Percentiles rank a stretch among this genome's conserved stretches.
phyloP scores from a whole-genome alignment of 164 flowering plant species.

The Protea cynaroides region DNA sequence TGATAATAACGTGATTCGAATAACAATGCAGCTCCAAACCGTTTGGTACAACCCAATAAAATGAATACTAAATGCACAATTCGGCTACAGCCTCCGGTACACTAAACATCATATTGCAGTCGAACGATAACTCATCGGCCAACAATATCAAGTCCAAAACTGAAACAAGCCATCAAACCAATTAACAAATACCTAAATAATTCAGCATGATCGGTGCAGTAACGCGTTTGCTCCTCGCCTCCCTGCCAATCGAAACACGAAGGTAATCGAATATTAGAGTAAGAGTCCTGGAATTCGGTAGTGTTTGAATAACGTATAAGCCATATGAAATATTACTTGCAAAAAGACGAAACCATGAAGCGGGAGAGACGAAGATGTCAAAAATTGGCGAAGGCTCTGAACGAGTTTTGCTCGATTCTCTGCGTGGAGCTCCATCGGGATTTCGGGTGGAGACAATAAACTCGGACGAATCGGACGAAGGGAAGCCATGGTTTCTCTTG shows the following conservation, averaged over 20 bases:
- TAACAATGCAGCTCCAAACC: not conserved
- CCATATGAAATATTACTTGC: conserved; percentile 39
- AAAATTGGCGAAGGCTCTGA: conserved; percentile 50
- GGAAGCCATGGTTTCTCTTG: conserved; percentile 15
- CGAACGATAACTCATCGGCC: not conserved
- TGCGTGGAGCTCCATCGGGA: conserved; percentile 67
- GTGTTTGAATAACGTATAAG: not conserved
- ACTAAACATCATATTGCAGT: not conserved
- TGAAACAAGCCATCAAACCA: not conserved
- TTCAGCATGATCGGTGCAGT: conserved; percentile 78
- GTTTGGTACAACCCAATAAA: not conserved
- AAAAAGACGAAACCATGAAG: conserved; percentile 75
- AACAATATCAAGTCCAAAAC: not conserved
- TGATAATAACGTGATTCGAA: not conserved
- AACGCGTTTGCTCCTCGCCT: conserved; percentile 80
- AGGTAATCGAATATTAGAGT: not conserved
- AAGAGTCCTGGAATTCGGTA: not conserved
- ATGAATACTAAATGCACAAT: not conserved
- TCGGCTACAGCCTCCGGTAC: not conserved
- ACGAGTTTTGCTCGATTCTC: conserved; percentile 55
- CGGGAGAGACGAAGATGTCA: conserved; percentile 45
- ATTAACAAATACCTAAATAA: conserved; percentile 53
- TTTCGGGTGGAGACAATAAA: conserved; percentile 49
- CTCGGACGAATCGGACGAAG: conserved; percentile 16
- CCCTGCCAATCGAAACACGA: conserved; percentile 41